These are phyloP conservation scores for Sugiyamaella marilandica DNA, from an alignment of 805 yeast species.

Conservation along the genomic window DNA sequence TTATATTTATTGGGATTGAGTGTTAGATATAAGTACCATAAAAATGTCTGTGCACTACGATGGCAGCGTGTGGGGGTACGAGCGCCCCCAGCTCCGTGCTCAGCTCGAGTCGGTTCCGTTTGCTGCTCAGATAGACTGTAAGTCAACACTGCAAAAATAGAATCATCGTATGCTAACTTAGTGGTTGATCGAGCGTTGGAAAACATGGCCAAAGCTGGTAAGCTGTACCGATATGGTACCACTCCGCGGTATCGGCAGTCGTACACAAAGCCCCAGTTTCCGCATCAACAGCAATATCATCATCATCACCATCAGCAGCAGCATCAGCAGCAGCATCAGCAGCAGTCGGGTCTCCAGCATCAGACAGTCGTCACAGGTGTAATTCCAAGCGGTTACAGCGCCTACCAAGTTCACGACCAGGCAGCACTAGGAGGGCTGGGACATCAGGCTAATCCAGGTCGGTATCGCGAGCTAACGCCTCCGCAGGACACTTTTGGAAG, in stretches of 20 bases:
- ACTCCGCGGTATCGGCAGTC: neutral
- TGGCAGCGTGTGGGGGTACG: neutral
- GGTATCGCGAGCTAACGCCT: neutral
- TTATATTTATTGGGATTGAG: neutral
- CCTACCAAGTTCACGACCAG: neutral
- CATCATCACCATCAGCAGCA: slow-evolving; percentile 5
- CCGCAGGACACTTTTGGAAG: neutral
- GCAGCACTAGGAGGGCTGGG: too few relatives aligned
- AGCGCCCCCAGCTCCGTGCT: neutral
- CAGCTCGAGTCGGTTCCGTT: slow-evolving; percentile 13
- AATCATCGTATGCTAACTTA: neutral
- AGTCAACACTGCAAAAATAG: neutral
- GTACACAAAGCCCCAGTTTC: neutral
- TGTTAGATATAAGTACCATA: neutral
- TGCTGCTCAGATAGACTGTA: slow-evolving; percentile 17
- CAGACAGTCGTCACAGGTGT: neutral
- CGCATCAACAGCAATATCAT: slow-evolving; percentile 5
- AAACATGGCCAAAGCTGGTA: slow-evolving; percentile 7
- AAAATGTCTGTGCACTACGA: neutral
- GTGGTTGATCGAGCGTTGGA: slow-evolving; percentile 18
- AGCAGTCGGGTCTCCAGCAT: neutral
- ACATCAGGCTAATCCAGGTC: neutral
- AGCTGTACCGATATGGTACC: neutral
- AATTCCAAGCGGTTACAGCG: neutral
- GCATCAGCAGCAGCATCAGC: slow-evolving; percentile 5